Conservation (phyloP, 108 stramenopile genomes). For the Nitzschia sp. region DNA sequence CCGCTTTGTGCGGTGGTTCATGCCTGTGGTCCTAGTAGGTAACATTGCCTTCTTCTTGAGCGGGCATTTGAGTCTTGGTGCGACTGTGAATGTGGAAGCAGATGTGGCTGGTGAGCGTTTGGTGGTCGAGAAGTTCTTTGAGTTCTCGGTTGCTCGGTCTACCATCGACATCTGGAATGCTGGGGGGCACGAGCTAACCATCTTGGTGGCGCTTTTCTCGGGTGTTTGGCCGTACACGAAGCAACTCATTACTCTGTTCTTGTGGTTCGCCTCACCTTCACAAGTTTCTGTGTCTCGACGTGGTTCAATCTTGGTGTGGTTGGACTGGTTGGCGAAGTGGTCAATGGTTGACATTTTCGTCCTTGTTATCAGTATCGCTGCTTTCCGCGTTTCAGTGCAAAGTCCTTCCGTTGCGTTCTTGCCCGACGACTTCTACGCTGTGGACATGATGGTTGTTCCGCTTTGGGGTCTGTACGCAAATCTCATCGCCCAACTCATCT, state of each 20-base stretch:
- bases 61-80: slow-evolving; percentile 75
- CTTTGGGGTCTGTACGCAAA: slow-evolving; percentile 84
- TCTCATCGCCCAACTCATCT: slow-evolving; percentile 73
- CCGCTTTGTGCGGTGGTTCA: slow-evolving; percentile 37
- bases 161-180: slow-evolving; percentile 67
- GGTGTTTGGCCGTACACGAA: slow-evolving; percentile 88
- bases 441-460: slow-evolving; percentile 74
- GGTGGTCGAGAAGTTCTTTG: slow-evolving; percentile 59
- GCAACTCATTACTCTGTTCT: slow-evolving; percentile 50
- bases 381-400: slow-evolving; percentile 66
- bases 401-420: slow-evolving; percentile 67
- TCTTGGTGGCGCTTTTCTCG: slow-evolving; percentile 71
- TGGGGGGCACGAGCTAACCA: slow-evolving; percentile 63
- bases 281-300: slow-evolving; percentile 48
- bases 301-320: slow-evolving; percentile 69
- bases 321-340: slow-evolving; percentile 79
- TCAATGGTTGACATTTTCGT: slow-evolving; percentile 75
- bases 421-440: slow-evolving; percentile 59
- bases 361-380: slow-evolving; percentile 58
- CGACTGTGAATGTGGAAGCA: slow-evolving; percentile 60
- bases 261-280: slow-evolving; percentile 70
- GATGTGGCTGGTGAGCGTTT: slow-evolving; percentile 59
- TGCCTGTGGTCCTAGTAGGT: slow-evolving; percentile 68
- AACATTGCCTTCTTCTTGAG: slow-evolving; percentile 75
- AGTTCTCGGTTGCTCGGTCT: slow-evolving; percentile 66